Evolutionary conservation across 495 filamentous ascomycete genomes (phyloP), one percentile per base, ranked within the genome.

Genomic region (Penicillium macrosclerotiorum): DNA sequence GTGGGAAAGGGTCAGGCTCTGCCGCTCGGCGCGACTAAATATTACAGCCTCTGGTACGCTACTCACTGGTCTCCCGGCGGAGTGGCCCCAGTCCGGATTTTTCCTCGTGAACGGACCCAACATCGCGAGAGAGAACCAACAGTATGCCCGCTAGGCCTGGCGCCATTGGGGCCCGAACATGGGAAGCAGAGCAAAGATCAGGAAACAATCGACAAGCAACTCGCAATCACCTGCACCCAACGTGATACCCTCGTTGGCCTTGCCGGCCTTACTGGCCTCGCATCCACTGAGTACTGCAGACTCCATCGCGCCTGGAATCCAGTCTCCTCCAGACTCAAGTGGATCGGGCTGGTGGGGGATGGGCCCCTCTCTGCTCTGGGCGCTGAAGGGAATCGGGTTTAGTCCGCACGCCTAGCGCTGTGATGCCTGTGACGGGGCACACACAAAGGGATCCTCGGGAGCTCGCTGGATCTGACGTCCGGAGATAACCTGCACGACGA

Each of bases 1-100:
- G 34, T n/a, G 34, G n/a, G 2, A 12, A 22, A n/a, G 43, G 31
- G 48, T 31, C 41, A 40, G n/a, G n/a, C n/a, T n/a, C n/a, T n/a
- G n/a, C n/a, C n/a, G n/a, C n/a, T n/a, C n/a, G n/a, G n/a, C n/a
- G n/a, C n/a, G n/a, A n/a, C n/a, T n/a, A 49, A 25, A 56, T 45
- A 48, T 35, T n/a, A 40, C 44, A 30, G 48, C 25, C 30, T 52
- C 34, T 52, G 53, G 53, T 56, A 56, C 53, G 35, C 53, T 52
- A 56, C 53, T 49, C 16, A 18, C 39, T 20, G 3, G 7, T 20
- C 17, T 32, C 24, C 30, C 8, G 17, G 37, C 31, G 52, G 53
- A 56, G 52, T 56, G 53, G 53, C 45, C 8, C 41, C 17, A 20
- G 34, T 23, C 20, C 22, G 18, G 20, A 22, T 25, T 38, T 26